These are phyloP conservation scores for Yamadazyma friedrichii DNA, from an alignment of 1,139 yeast species.

Conservation along the genomic window DNA sequence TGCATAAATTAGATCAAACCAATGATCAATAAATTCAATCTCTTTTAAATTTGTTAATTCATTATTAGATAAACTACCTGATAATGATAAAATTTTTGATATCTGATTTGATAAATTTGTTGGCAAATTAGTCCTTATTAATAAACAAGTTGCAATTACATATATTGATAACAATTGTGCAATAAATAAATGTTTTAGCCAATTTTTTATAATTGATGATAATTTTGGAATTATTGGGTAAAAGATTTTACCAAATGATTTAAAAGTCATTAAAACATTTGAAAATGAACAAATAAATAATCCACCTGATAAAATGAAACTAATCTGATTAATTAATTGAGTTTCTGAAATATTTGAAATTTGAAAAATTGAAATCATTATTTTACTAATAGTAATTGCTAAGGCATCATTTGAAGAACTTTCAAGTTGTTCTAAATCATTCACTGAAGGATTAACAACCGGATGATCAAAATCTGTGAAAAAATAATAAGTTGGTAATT, in stretches of 20 bases:
- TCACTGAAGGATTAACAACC: neutral
- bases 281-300: conserved; percentile 67
- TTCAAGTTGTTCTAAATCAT: conserved; percentile 13
- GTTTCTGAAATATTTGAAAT: conserved; percentile 35
- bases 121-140: conserved; percentile 75
- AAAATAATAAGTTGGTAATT: conserved; percentile 28
- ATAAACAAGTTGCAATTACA: conserved; percentile 74
- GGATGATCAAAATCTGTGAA: too few relatives aligned
- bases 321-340: conserved; percentile 61
- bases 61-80: conserved; percentile 30
- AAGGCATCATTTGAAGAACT: conserved; percentile 49
- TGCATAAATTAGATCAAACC: conserved; percentile 79
- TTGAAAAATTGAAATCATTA: conserved; percentile 29
- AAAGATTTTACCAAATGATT: conserved; percentile 28
- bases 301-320: conserved; percentile 62
- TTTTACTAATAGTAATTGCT: conserved; percentile 62
- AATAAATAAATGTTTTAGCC: conserved; percentile 51
- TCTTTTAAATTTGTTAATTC: conserved; percentile 29
- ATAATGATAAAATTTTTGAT: conserved; percentile 41
- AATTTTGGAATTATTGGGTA: conserved; percentile 18
- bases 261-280: conserved; percentile 56
- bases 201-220: conserved; percentile 26
- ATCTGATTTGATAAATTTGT: conserved; percentile 52
- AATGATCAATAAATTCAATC: conserved; percentile 63
- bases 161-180: conserved; percentile 77